Percentiles rank a stretch among this genome's conserved stretches.
phyloP scores from a whole-genome alignment of 2,329 filamentous ascomycete species.

The Aspergillus sp. region DNA sequence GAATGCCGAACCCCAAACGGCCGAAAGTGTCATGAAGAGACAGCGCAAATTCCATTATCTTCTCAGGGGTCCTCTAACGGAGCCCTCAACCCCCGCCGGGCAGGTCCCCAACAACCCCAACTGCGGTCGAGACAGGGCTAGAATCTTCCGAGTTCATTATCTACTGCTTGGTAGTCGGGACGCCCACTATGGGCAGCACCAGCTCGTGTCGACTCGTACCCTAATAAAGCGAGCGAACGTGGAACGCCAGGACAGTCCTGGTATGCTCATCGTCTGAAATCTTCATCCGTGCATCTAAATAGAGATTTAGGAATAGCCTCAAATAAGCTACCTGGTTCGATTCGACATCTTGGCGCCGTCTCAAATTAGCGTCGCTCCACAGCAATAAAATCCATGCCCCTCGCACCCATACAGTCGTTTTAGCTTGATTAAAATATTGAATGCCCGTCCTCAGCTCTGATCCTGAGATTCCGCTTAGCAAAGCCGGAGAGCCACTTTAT shows the following conservation, averaged over 20 bases:
- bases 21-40: slow-evolving; percentile 31
- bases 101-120: not conserved
- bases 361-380: not conserved
- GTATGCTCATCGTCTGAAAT: not conserved
- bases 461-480: not conserved
- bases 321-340: not conserved
- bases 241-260: not conserved
- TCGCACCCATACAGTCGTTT: not conserved
- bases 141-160: too few relatives aligned
- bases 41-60: not conserved
- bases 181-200: too few relatives aligned
- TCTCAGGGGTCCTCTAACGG: not conserved
- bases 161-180: too few relatives aligned
- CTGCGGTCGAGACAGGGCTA: not conserved
- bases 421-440: not conserved
- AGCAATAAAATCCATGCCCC: not conserved
- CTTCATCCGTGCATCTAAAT: not conserved
- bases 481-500: not conserved
- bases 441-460: not conserved
- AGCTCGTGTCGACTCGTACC: too few relatives aligned
- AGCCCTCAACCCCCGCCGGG: not conserved
- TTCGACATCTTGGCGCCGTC: not conserved
- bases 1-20: slow-evolving; percentile 34
- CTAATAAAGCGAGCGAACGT: too few relatives aligned
- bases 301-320: not conserved